Evolutionary conservation across 2,329 filamentous ascomycete genomes (phyloP).

Genomic region (Fusarium albidum): DNA sequence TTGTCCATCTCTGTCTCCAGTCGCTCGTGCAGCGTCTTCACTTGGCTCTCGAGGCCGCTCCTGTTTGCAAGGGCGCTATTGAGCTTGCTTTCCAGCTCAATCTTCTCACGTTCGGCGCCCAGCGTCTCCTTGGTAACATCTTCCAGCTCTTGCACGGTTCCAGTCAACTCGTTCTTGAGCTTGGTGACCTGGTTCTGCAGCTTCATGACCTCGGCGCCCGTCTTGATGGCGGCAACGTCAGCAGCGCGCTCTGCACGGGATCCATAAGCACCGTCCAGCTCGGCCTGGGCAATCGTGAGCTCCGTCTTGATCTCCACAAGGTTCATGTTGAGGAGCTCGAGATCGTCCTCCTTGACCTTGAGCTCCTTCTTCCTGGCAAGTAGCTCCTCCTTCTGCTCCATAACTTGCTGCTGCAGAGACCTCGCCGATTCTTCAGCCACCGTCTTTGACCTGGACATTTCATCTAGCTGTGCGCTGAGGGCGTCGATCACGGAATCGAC

Average conservation of each 20-base stretch:
- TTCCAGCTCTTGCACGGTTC: slow-evolving; percentile 61
- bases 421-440: slow-evolving; percentile 41
- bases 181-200: slow-evolving; percentile 58
- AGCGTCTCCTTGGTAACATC: slow-evolving; percentile 62
- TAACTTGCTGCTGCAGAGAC: slow-evolving; percentile 38
- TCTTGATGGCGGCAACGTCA: slow-evolving; percentile 64
- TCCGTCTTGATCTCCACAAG: slow-evolving; percentile 69
- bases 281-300: slow-evolving; percentile 66
- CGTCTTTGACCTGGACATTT: slow-evolving; percentile 37
- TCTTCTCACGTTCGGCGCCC: slow-evolving; percentile 58
- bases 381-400: slow-evolving; percentile 32
- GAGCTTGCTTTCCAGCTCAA: slow-evolving; percentile 51
- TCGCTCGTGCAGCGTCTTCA: slow-evolving; percentile 41
- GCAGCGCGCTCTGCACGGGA: slow-evolving; percentile 66
- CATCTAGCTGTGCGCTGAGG: slow-evolving; percentile 42
- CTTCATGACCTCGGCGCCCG: slow-evolving; percentile 53
- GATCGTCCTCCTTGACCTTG: slow-evolving; percentile 59
- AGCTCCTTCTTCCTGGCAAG: slow-evolving; percentile 52
- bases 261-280: slow-evolving; percentile 69
- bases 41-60: slow-evolving; percentile 32
- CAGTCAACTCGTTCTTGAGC: slow-evolving; percentile 59
- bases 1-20: slow-evolving; percentile 53
- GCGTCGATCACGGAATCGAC: slow-evolving; percentile 42
- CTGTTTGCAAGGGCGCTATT: slow-evolving; percentile 32
- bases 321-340: slow-evolving; percentile 60